Evolutionary conservation across 1,139 yeast genomes (phyloP).

Genomic region (Yamadazyma dushanensis): DNA sequence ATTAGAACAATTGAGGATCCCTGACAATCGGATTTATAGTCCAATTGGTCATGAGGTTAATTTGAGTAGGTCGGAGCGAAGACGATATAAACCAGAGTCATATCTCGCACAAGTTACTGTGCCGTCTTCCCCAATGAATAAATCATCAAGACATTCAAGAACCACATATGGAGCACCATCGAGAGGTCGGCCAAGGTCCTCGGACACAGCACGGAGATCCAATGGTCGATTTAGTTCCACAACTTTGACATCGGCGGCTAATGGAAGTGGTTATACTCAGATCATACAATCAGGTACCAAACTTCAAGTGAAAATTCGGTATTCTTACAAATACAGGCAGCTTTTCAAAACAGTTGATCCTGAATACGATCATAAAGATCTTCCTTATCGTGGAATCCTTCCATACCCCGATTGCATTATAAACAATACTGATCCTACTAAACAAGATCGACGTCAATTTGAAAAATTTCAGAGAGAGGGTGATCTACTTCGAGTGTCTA

Average conservation of each 20-base stretch:
- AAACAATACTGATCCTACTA: slow-evolving; percentile 58
- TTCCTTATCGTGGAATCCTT: slow-evolving; percentile 69
- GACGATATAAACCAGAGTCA: slow-evolving; percentile 7
- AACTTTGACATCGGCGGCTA: background rate
- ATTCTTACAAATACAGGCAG: slow-evolving; percentile 7
- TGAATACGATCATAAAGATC: slow-evolving; percentile 25
- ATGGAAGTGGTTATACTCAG: background rate
- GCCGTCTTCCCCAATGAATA: background rate
- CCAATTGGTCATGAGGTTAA: slow-evolving; percentile 14
- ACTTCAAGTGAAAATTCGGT: slow-evolving; percentile 7
- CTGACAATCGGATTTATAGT: slow-evolving; percentile 18
- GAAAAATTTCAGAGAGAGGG: slow-evolving; percentile 29
- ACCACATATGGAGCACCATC: too few species aligned
- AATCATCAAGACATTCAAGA: background rate
- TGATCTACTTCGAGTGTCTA: slow-evolving; percentile 18
- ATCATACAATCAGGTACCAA: background rate
- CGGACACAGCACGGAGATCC: background rate
- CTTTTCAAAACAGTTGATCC: slow-evolving; percentile 12
- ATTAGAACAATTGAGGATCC: slow-evolving; percentile 16
- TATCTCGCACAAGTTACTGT: background rate
- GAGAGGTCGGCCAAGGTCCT: background rate
- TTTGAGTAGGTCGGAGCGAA: slow-evolving; percentile 12
- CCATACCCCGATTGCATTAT: slow-evolving; percentile 62
- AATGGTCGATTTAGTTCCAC: background rate
- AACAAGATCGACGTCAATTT: slow-evolving; percentile 50